Percentiles rank a stretch among this genome's conserved stretches.
Evolutionary conservation across 345 rosid genomes (phyloP).

Genomic region (Syzygium oleosum): DNA sequence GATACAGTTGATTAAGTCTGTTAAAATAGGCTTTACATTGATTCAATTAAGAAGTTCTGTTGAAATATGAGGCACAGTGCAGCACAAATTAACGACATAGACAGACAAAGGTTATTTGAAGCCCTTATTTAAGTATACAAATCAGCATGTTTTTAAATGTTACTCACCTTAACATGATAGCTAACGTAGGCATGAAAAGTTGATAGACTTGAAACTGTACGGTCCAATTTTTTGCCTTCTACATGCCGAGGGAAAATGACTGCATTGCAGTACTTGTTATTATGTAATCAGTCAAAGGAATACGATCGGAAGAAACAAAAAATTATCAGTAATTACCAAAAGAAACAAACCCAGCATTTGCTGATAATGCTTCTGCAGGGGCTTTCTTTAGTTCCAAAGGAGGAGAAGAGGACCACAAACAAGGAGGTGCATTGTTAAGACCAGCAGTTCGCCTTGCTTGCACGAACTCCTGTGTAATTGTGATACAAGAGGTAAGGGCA

Average conservation of each 20-base stretch:
- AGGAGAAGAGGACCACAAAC: constrained; percentile 73
- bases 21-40: background rate
- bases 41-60: background rate
- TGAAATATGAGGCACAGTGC: background rate
- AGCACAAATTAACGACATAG: background rate
- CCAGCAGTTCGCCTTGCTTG: constrained; percentile 81
- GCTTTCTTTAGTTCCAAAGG: constrained; percentile 65
- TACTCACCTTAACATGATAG: constrained; percentile 84
- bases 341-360: constrained; percentile 95
- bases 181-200: constrained; percentile 95
- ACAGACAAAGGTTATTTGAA: background rate
- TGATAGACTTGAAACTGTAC: constrained; percentile 81
- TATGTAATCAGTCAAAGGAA: constrained; percentile 6
- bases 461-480: constrained; percentile 66
- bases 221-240: constrained; percentile 81
- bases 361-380: constrained; percentile 63
- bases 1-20: background rate
- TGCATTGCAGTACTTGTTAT: constrained; percentile 17
- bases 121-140: background rate
- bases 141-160: background rate
- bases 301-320: background rate
- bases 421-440: constrained; percentile 77
- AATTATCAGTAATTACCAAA: constrained; percentile 47
- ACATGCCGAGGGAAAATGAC: constrained; percentile 87
- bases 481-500: background rate